phyloP scores from a whole-genome alignment of 768 basidiomycete species.

The Lactarius tabidus region DNA sequence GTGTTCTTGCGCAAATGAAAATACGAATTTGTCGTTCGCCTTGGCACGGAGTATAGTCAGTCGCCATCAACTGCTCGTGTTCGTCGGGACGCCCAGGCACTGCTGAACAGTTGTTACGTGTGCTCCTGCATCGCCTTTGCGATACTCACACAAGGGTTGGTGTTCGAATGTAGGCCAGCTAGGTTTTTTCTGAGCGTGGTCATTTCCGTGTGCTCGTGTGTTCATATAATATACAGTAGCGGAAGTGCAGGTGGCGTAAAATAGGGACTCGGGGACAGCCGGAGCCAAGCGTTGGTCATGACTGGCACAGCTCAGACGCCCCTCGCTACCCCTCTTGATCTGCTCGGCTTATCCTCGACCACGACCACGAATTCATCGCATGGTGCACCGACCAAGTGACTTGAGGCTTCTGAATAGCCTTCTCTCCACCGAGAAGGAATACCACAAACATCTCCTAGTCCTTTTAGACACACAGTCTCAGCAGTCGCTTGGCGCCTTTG shows the following conservation, averaged over 20 bases:
- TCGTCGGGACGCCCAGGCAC: too few relatives aligned
- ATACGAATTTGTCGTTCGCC: not conserved
- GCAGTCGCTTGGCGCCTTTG: constrained; percentile 58
- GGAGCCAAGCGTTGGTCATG: not conserved
- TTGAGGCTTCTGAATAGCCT: constrained; percentile 68
- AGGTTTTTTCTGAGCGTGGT: too few relatives aligned
- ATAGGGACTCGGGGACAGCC: not conserved
- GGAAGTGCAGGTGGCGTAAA: too few relatives aligned
- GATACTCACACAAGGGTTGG: too few relatives aligned
- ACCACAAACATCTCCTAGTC: constrained; percentile 53
- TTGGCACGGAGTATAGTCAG: not conserved
- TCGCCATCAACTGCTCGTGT: not conserved
- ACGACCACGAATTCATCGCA: constrained; percentile 28
- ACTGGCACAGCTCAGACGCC: not conserved
- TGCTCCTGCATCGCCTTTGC: too few relatives aligned
- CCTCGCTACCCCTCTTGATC: not conserved
- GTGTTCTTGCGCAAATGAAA: not conserved
- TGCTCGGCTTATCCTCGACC: not conserved
- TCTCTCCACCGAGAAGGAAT: constrained; percentile 66
- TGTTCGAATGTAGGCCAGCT: too few relatives aligned
- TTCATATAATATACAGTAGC: too few relatives aligned
- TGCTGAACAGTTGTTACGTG: too few relatives aligned
- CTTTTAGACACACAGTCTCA: constrained; percentile 54
- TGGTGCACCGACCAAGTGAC: constrained; percentile 74
- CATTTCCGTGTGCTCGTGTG: too few relatives aligned